Percentiles rank a stretch among this genome's conserved stretches.
These are phyloP conservation scores for Blumeriella jaapii DNA, from an alignment of 2,329 filamentous ascomycete genomes.

Conservation along the genomic window DNA sequence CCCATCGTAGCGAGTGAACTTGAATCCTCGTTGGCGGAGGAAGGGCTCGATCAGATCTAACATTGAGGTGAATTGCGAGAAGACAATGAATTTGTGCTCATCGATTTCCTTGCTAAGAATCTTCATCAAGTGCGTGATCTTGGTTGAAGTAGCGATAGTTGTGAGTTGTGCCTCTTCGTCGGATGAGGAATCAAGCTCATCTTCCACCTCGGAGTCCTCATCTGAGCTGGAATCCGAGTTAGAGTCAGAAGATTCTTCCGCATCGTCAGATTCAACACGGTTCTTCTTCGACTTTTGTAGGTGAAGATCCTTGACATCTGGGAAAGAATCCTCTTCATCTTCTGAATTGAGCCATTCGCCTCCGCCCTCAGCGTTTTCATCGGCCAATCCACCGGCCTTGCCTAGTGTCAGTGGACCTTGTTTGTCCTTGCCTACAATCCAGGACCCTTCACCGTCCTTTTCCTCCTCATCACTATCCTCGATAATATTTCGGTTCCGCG, in stretches of 20 bases:
- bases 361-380: slow-evolving; percentile 78
- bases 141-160: slow-evolving; percentile 63
- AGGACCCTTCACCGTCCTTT: slow-evolving; percentile 57
- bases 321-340: slow-evolving; percentile 35
- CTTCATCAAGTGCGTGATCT: slow-evolving; percentile 75
- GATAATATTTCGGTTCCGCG: slow-evolving; percentile 43
- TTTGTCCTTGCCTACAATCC: slow-evolving; percentile 64
- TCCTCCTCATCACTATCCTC: slow-evolving; percentile 56
- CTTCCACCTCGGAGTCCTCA: slow-evolving; percentile 28
- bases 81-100: slow-evolving; percentile 94
- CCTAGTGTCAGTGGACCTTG: slow-evolving; percentile 51
- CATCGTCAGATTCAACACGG: slow-evolving; percentile 19
- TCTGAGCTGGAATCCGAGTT: slow-evolving; percentile 18
- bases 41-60: slow-evolving; percentile 93
- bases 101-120: slow-evolving; percentile 69
- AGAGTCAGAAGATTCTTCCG: slow-evolving; percentile 26
- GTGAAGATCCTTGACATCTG: slow-evolving; percentile 27
- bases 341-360: slow-evolving; percentile 67
- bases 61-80: slow-evolving; percentile 98
- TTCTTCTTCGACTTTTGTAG: slow-evolving; percentile 21
- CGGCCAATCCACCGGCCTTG: slow-evolving; percentile 71
- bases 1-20: slow-evolving; percentile 85
- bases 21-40: slow-evolving; percentile 60
- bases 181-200: slow-evolving; percentile 27
- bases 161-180: slow-evolving; percentile 34